Evolutionary conservation across 1,284 basidiomycete species (phyloP), one percentile per base, ranked within the genome.

Genomic region (Puccinia horiana): DNA sequence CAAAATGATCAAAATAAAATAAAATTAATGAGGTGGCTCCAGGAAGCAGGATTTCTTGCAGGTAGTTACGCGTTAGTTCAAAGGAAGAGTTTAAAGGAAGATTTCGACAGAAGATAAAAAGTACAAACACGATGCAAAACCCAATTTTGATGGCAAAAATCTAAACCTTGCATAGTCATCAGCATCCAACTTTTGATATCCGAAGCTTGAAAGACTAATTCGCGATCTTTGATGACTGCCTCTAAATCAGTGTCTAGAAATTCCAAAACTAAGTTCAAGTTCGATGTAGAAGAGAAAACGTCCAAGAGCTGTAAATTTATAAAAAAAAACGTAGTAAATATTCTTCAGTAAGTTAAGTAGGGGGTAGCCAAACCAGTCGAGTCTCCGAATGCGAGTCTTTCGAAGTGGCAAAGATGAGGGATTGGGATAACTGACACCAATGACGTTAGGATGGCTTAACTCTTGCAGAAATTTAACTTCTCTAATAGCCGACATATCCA

Each of bases 131-230:
- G 91, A 88, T 99, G 97, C 56, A 99, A 88, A 76, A 98, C 91
- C 86, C 92, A 96, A 86, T 96, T 94, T 72, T 95, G 89, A 87
- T 99, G 97, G 85, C 96, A 98, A 87, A 97, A 99, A 87, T 98
- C 96, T 29, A 99, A 89, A 0, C 97, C 97, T 61, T 95, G 91
- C 85, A 98, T 92, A 0, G 94, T 94, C 97, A 99, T 99, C 23
- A 93, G 93, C 91, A 97, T 95, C 97, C 97, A 99, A 85, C 93
- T 93, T 88, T 99, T 99, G 88, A 98, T 96, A 87, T 99, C 96
- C 0, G 94, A 93, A 9, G 94, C 93, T 32, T 95, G 90, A 87
- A 99, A 98, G 49, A 98, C 93, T 74, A 97, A 91, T 1, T 91
- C 90, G 67, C 94, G 91, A 87, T 99, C 96, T 86, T 95, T 95